Base-by-base conservation (phyloP, 2,329 filamentous ascomycete species). In the Tolypocladium paradoxum region DNA sequence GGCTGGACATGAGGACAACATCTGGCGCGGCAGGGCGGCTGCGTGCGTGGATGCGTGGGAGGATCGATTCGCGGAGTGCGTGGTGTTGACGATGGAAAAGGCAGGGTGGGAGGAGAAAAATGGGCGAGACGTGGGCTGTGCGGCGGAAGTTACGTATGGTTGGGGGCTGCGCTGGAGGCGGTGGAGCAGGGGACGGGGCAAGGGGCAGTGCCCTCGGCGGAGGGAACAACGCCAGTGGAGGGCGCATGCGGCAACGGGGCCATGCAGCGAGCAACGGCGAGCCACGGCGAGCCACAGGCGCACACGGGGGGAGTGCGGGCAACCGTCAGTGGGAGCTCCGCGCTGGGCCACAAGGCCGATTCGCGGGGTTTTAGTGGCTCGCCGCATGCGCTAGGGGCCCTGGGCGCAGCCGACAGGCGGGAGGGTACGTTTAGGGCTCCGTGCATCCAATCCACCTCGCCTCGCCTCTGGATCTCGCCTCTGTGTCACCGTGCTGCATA, bases 1-100 rank as follows among this genome's bases (percentile, higher is more conserved):
- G 70, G 65, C 68, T 76, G 70, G 76, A 81, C 78, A 81, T 81
- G 77, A 75, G 76, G 72, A 70, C 68, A 70, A 76, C 78, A 81
- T 81, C 69, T 74, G 75, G 73, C 71, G 67, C 58, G 58, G 59
- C 58, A 61, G 60, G 52, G 59, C 58, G 56, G 57, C 57, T 47
- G 43, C 43, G 43, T 47, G 43, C 43, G 43, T 46, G 53, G 56
- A 31, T 35, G 33, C 58, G 57, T 59, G 56, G 55, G 48, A 59
- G 53, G 53, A 52, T 55, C 53, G 56, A 58, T 60, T 59, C 58
- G 60, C 52, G 56, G 57, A 56, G 57, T 56, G 51, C 56, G 57
- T 55, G 54, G 51, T 55, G 58, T 57, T 58, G 58, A 53, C 46
- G 56, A 48, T 46, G 50, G 50, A 33, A 38, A 33, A 45, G 48